Percentiles rank a stretch among this genome's conserved stretches.
Conservation (phyloP, 352 stramenopile species). For the Globisporangium recalcitrans region DNA sequence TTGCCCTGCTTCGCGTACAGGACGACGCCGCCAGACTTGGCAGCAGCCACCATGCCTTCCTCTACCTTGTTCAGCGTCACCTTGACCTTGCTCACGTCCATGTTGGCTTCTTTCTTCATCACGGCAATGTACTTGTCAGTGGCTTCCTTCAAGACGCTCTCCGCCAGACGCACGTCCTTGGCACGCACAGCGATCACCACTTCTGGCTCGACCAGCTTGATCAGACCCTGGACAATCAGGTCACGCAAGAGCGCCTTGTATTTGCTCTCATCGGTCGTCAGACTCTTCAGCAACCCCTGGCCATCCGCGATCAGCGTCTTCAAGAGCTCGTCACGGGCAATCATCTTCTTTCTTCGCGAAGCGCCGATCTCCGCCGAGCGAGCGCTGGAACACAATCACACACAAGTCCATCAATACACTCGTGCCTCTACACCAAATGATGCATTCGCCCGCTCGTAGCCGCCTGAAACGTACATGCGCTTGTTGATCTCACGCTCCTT, state of each 20-base stretch:
- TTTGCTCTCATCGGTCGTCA: constrained; percentile 72
- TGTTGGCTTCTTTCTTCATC: constrained; percentile 88
- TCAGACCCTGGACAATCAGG: constrained; percentile 96
- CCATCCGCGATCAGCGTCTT: constrained; percentile 76
- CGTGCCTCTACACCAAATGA: not conserved
- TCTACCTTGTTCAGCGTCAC: constrained; percentile 88
- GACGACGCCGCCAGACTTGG: constrained; percentile 78
- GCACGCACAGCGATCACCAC: constrained; percentile 90
- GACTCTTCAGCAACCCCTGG: constrained; percentile 42
- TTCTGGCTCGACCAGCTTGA: constrained; percentile 97
- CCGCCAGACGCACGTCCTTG: constrained; percentile 87
- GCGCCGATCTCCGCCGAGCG: constrained; percentile 92
- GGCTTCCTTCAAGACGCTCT: constrained; percentile 86
- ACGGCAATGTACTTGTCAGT: constrained; percentile 76
- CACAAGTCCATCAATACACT: not conserved
- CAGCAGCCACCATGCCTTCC: constrained; percentile 78
- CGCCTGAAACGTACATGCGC: constrained; percentile 52
- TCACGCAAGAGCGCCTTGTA: constrained; percentile 94
- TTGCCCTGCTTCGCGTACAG: constrained; percentile 90
- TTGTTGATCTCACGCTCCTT: constrained; percentile 96
- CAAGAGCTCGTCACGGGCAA: constrained; percentile 87
- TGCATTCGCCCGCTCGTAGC: not conserved
- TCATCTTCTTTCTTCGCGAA: constrained; percentile 97
- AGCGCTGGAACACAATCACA: constrained; percentile 29
- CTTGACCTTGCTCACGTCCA: constrained; percentile 88